phyloP scores from a whole-genome alignment of 805 yeast species.

The Wickerhamiella australiensis region DNA sequence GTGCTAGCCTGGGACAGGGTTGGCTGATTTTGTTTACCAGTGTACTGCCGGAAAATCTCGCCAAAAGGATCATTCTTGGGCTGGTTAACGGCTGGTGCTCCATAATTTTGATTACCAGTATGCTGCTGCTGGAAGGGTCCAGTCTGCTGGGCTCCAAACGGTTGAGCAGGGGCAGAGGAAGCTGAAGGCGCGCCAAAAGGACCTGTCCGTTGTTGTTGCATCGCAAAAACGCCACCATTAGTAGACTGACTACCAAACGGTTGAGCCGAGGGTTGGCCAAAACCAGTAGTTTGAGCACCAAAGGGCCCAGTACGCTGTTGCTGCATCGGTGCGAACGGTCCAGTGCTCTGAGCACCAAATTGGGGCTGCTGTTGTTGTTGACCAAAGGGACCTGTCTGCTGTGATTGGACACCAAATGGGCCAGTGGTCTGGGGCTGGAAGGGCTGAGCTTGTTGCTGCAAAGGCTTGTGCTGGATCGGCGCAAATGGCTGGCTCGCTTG shows the following conservation, averaged over 20 bases:
- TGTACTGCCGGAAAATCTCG: constrained; percentile 4
- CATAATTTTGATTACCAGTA: constrained; percentile 2
- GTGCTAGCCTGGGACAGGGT: constrained; percentile 4
- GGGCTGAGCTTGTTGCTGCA: not conserved
- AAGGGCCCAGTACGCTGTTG: constrained; percentile 16
- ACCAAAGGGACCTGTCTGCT: constrained; percentile 18
- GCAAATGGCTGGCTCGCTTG: constrained; percentile 1
- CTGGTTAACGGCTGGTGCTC: constrained; percentile 9
- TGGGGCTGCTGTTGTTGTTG: constrained; percentile 2
- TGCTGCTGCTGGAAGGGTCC: constrained; percentile 10
- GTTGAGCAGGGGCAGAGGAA: constrained; percentile 8
- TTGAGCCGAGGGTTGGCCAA: constrained; percentile 19
- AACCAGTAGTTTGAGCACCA: not conserved
- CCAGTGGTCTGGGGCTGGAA: constrained; percentile 23
- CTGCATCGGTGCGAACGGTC: constrained; percentile 19
- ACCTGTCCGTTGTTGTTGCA: constrained; percentile 13
- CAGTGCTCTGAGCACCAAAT: constrained; percentile 12
- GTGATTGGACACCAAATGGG: constrained; percentile 5
- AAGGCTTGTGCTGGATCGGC: constrained; percentile 1
- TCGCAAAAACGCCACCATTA: constrained; percentile 15
- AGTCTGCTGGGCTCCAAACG: constrained; percentile 18
- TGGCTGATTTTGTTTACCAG: constrained; percentile 7
- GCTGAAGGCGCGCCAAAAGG: constrained; percentile 12
- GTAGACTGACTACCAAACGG: constrained; percentile 19
- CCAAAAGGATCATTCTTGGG: constrained; percentile 18